Evolutionary conservation across 345 rosid species (phyloP), one percentile per base, ranked within the genome.

Genomic region (Conringia planisiliqua): DNA sequence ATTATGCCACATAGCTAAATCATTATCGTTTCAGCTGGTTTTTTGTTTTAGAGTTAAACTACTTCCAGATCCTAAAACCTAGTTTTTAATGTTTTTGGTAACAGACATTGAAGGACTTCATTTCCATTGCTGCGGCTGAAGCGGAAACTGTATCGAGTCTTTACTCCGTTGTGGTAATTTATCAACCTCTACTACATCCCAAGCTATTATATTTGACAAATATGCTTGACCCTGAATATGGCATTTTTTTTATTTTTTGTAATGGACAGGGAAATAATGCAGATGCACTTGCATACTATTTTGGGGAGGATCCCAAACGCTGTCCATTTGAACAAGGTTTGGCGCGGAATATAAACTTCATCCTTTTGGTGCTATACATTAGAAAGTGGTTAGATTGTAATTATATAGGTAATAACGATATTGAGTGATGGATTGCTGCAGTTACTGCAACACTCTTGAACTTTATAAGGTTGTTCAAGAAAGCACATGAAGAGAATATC

Each of bases 291-390:
- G 98, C 90, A 14, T 81, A 85, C 62, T 96, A 96, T 68, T 96
- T 96, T 74, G 91, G 93, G 6, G 99, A 96, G 88, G 99, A 96
- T 85, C 99, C 99, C 13, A 90, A 87, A 20, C 90, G 92, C 24
- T 92, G 87, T 77, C 99, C 96, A 2, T 92, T 92, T 85, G 99
- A 96, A 81, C 99, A 96, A 92, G 99, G 99, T 89, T 84, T 60
- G 76, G 39, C 51, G 20, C 12, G 17, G 46, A 48, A 76, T 46
- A 43, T 54, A 54, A 69, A 55, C 52, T 57, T 72, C 7, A 44
- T 58, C 35, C 38, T 63, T 56, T 59, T 47, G 68, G 3, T 24
- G 60, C 38, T 38, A 17, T 47, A 36, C 72, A 24, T 47, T 52
- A 67, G 10, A 35, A 70, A 14, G 24, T 48, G 1, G 11, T 36